Evolutionary conservation across 305 asterid species (phyloP).

Genomic region (Nicotiana rustica): DNA sequence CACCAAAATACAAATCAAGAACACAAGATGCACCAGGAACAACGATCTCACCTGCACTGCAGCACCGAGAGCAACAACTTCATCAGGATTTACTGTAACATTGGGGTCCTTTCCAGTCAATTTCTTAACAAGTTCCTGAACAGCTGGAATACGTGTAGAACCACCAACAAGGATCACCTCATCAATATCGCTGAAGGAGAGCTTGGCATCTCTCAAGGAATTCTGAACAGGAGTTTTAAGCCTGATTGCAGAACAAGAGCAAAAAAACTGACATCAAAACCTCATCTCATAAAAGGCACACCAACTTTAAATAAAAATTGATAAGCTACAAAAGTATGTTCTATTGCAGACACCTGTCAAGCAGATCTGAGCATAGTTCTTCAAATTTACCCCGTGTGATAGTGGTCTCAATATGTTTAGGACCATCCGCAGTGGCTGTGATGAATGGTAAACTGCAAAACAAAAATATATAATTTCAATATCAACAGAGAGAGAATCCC

Average conservation of each 20-base stretch:
- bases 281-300: neutral
- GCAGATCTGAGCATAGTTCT: constrained; percentile 91
- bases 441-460: constrained; percentile 87
- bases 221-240: constrained; percentile 90
- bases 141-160: constrained; percentile 96
- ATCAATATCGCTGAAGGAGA: constrained; percentile 81
- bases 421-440: constrained; percentile 98
- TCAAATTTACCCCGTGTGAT: constrained; percentile 91
- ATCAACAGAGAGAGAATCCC: constrained; percentile 27
- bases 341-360: constrained; percentile 69
- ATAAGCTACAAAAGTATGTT: neutral
- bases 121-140: constrained; percentile 87
- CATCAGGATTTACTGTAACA: constrained; percentile 95
- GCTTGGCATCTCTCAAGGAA: constrained; percentile 90
- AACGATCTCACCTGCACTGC: constrained; percentile 84
- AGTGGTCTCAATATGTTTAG: constrained; percentile 93
- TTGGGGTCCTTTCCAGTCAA: constrained; percentile 95
- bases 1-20: constrained; percentile 22
- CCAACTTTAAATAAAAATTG: neutral
- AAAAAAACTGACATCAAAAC: neutral
- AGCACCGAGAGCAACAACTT: constrained; percentile 98
- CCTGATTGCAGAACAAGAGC: constrained; percentile 46
- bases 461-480: neutral
- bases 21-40: neutral
- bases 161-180: constrained; percentile 97